Base-by-base conservation (phyloP, 2,329 filamentous ascomycete species). In the Talaromyces sp. region DNA sequence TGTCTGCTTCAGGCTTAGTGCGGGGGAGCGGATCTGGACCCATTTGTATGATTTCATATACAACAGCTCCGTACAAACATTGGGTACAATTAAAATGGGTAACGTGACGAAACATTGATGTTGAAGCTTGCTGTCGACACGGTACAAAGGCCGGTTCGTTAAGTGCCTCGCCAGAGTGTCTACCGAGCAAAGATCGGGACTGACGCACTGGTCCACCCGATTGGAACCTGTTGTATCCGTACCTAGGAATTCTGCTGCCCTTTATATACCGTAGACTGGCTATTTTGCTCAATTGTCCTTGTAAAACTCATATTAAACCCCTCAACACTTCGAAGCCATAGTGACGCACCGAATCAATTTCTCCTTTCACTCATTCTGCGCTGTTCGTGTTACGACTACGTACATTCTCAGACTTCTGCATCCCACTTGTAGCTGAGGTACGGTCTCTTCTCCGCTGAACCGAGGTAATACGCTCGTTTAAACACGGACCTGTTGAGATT, bases 361-460 rank as follows among this genome's bases (percentile, higher is more conserved):
- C 11, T 9, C 6, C 16, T 14, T 14, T 3, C 8, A 16, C 52
- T 11, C n/a, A 22, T 37, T 56, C n/a, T 22, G 14, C 52, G 33
- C 13, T 16, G 31, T 37, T 45, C 11, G 56, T 59, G 56, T 45
- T 31, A 61, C 45, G 19, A 19, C 35, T 16, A 39, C 31, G 5
- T n/a, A 19, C 43, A 31, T 41, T 19, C 22, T 13, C n/a, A 54
- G 9, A 33, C 27, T 22, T 49, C 19, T 33, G 27, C 31, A 35
- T 49, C 58, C 58, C 9, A 43, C 22, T 19, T 33, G 16, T 43
- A 43, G 11, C 39, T 59, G 5, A 31, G 27, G 27, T 31, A 54
- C 52, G 52, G 52, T 50, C n/a, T 4, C 37, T 33, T 37, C 71
- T 67, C 73, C 73, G 73, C 64, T 70, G 68, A 72, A 72, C 72